Conservation (phyloP, 2,329 filamentous ascomycete genomes). For the Sclerotinia borealis region DNA sequence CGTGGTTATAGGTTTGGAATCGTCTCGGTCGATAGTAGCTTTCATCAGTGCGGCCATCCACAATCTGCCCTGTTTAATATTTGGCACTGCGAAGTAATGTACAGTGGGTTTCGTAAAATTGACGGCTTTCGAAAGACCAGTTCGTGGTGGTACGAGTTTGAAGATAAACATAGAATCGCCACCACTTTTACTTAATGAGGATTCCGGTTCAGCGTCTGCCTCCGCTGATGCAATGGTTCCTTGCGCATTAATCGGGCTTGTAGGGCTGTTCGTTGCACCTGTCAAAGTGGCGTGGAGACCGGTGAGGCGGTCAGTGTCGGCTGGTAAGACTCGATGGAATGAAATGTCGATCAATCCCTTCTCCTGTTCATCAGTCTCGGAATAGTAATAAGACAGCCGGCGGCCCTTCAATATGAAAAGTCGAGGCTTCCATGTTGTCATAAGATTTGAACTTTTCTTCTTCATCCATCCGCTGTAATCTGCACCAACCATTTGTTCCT, state of each 20-base stretch:
- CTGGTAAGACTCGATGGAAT: conserved; percentile 91
- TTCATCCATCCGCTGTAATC: conserved; percentile 99
- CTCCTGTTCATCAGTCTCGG: conserved; percentile 85
- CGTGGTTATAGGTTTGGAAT: conserved; percentile 70
- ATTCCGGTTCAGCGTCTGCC: conserved; percentile 36
- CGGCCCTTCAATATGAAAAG: conserved; percentile 93
- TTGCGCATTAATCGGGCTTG: conserved; percentile 44
- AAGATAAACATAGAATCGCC: conserved; percentile 88
- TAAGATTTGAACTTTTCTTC: conserved; percentile 92
- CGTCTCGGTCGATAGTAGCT: conserved; percentile 92
- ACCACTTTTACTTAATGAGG: conserved; percentile 31
- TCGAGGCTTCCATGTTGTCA: conserved; percentile 96
- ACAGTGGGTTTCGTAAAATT: conserved; percentile 97
- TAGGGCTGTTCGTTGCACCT: conserved; percentile 65
- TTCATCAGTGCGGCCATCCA: conserved; percentile 99
- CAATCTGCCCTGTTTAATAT: conserved; percentile 75
- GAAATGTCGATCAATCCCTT: conserved; percentile 97
- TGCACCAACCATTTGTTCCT: conserved; percentile 76
- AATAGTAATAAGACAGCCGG: conserved; percentile 92
- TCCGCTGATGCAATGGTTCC: conserved; percentile 40
- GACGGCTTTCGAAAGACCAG: conserved; percentile 80
- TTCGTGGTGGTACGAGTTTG: conserved; percentile 88
- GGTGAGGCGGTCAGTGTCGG: conserved; percentile 84
- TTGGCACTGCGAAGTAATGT: conserved; percentile 96
- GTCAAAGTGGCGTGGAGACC: conserved; percentile 89